Evolutionary conservation across 495 filamentous ascomycete species (phyloP), one percentile per base, ranked within the genome.

Genomic region (Xylaria telfairii): DNA sequence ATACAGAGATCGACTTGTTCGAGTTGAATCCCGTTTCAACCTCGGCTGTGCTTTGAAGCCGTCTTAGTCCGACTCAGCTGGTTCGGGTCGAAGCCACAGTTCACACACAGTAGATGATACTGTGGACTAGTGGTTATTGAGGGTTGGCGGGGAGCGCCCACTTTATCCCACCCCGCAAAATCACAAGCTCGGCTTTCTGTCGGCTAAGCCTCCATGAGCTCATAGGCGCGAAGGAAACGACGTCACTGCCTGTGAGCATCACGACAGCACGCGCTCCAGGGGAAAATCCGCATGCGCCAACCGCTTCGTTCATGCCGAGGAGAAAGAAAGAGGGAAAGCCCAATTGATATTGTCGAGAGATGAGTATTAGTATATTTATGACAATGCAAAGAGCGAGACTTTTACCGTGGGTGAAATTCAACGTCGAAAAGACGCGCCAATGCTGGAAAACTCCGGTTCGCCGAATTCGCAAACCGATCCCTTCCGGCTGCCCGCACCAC

Each of bases 181-280:
- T 86, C 84, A 86, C 84, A 86, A 84, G 83, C 83, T 85, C 83
- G 82, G 81, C 81, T 81, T 74, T 72, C 74, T 72, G 76, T 84
- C 84, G 83, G 83, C 73, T 76, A 77, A 75, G 62, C 61, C 28
- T 62, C 51, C 49, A 57, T 51, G 34, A 67, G 34, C 49, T 67
- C 60, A 63, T 63, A 46, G 32, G n/a, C 26, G 30, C 26, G 26
- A 30, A 2, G n/a, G 21, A 24, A 70, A 65, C 74, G 71, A 78
- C 74, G 76, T 78, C 76, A 78, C 74, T 49, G 54, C 28, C 32
- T 39, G 8, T 37, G 10, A 30, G n/a, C 51, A 54, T 37, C 56
- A 37, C 30, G 7, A 37, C n/a, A 34, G 56, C 56, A 39, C n/a
- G 56, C 56, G 56, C 30, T 59, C 28, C 19, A 37, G 51, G 26